A percentile compares a stretch with the other conserved stretches of the same genome.
phyloP scores from a whole-genome alignment of 1,284 basidiomycete genomes.

The Mycosarcoma maydis region DNA sequence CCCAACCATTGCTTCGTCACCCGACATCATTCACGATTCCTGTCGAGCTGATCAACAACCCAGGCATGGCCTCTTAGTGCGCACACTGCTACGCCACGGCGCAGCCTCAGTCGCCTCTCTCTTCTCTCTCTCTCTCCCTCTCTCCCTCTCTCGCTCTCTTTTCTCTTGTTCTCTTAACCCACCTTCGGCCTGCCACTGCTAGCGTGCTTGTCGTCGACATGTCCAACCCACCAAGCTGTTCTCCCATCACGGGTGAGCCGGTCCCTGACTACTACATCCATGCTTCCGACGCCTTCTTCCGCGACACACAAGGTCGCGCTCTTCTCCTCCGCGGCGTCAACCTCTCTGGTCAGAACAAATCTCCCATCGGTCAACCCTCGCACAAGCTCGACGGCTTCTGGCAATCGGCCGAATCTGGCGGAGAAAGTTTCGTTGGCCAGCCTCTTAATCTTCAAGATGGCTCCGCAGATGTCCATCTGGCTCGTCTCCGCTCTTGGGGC shows the following conservation, averaged over 20 bases:
- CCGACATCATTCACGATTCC: background rate
- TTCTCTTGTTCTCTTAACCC: too few species aligned
- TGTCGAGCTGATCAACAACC: background rate
- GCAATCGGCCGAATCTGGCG: slow-evolving; percentile 81
- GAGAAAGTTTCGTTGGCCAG: slow-evolving; percentile 77
- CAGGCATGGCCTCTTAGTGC: background rate
- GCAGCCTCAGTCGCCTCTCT: background rate
- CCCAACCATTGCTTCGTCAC: too few species aligned
- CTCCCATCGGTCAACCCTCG: slow-evolving; percentile 78
- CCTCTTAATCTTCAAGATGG: slow-evolving; percentile 82
- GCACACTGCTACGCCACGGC: slow-evolving; percentile 1
- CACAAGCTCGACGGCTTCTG: slow-evolving; percentile 79
- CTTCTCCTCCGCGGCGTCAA: slow-evolving; percentile 91
- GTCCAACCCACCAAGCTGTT: slow-evolving; percentile 5
- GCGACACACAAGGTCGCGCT: slow-evolving; percentile 83
- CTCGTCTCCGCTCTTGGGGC: slow-evolving; percentile 87
- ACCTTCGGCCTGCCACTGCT: too few species aligned
- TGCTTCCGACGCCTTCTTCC: slow-evolving; percentile 73
- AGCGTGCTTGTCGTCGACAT: slow-evolving; percentile 13
- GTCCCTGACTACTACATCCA: slow-evolving; percentile 52
- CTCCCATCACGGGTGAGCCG: slow-evolving; percentile 38
- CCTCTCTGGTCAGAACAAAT: slow-evolving; percentile 86
- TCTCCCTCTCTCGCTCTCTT: background rate
- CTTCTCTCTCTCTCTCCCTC: background rate
- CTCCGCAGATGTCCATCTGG: slow-evolving; percentile 86